Evolutionary conservation across 192 early-diverging fungal species (phyloP), one percentile per base, ranked within the genome.

Genomic region (Backusella luteola): DNA sequence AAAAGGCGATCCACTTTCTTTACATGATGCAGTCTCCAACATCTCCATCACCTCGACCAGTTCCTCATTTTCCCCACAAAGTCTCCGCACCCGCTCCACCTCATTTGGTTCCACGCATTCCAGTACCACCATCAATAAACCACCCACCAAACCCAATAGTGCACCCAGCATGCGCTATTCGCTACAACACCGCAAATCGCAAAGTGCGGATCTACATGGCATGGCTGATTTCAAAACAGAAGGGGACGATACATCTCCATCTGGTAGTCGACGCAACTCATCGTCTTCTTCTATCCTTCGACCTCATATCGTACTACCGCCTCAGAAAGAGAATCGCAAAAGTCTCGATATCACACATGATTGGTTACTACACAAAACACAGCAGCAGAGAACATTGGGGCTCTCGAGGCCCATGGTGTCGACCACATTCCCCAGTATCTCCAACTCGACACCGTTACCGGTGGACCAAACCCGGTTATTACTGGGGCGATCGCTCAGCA

Each of bases 1-100:
- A n/a, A 86, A 85, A 69, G 77, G 80, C 0, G 87, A 88, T 68
- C 87, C 87, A 6, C 46, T 88, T 29, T 76, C 79, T 36, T 67
- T 88, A 3, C 41, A 81, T 63, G 56, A 63, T 29, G 26, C 23
- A 63, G 56, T 29, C 26, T 63, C 56, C 23, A 63, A 63, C 56
- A 63, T 63, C 5, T 63, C 56, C 23, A 63, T 63, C 26, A 63
- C 56, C 3, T 79, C 86, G 0, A 77, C 75, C 15, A 70, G 66
- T 1, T 72, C 73, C 11, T 75, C 76, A 23, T 44, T 72, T 42
- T 74, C 78, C 41, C 78, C 78, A 44, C 66, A 74, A 46, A 26
- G 56, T 0, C 4, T 63, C 56, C 66, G 78, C 4, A 56, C 78
- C 19, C 67, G 78, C 19, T 79, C 78, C 1, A 74, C 73, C 8